Conservation (phyloP, 1,139 yeast genomes). For the Sugiyamaella castrensis region DNA sequence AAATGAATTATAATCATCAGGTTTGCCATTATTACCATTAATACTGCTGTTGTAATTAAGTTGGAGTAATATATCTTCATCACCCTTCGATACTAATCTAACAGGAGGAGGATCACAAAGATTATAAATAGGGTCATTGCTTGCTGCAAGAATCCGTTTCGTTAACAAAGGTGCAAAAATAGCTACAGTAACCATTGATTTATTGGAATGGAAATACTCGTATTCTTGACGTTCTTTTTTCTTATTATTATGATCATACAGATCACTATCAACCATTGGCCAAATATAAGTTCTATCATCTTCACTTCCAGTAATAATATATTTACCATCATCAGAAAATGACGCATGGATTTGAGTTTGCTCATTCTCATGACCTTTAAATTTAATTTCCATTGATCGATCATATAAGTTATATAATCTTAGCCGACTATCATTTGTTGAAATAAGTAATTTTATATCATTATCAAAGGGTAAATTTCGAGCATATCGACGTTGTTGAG, state of each 20-base stretch:
- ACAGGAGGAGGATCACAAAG: slow-evolving; percentile 42
- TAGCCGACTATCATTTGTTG: slow-evolving; percentile 80
- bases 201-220: slow-evolving; percentile 75
- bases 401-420: slow-evolving; percentile 61
- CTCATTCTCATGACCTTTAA: slow-evolving; percentile 70
- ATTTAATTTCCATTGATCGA: slow-evolving; percentile 58
- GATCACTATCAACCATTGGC: slow-evolving; percentile 35
- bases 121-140: slow-evolving; percentile 78
- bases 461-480: slow-evolving; percentile 18
- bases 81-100: slow-evolving; percentile 11
- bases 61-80: background rate
- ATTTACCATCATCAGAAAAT: slow-evolving; percentile 51
- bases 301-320: slow-evolving; percentile 47
- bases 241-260: slow-evolving; percentile 13
- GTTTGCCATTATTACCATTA: background rate
- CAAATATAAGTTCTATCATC: slow-evolving; percentile 59
- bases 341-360: slow-evolving; percentile 71
- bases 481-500: slow-evolving; percentile 21
- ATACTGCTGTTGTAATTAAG: background rate
- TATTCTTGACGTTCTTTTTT: slow-evolving; percentile 36
- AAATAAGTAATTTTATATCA: slow-evolving; percentile 33
- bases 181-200: slow-evolving; percentile 69
- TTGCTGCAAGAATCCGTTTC: slow-evolving; percentile 58
- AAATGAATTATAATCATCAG: too few species aligned
- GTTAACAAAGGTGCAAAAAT: slow-evolving; percentile 77